Percentiles rank a stretch among this genome's conserved stretches.
Conservation (phyloP, 2,329 filamentous ascomycete genomes). For the Conoideocrella luteorostrata region DNA sequence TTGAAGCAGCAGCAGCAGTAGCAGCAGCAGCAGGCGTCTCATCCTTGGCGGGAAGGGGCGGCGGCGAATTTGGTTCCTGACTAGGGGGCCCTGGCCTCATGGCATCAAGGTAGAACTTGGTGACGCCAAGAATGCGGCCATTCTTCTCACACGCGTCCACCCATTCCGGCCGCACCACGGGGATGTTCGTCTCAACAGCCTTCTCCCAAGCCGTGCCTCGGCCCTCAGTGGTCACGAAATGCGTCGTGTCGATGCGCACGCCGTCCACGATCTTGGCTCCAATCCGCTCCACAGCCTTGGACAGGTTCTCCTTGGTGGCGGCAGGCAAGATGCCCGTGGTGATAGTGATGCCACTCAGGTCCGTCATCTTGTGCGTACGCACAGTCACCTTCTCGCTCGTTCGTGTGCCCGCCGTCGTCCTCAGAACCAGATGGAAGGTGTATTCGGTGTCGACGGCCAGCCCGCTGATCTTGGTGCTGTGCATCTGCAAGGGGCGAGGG, state of each 20-base stretch:
- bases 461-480: constrained; percentile 94
- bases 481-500: constrained; percentile 76
- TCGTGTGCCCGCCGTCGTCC: constrained; percentile 84
- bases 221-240: constrained; percentile 95
- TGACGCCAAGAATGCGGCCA: constrained; percentile 86
- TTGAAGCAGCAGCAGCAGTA: constrained; percentile 11
- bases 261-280: constrained; percentile 86
- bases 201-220: constrained; percentile 89
- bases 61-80: constrained; percentile 27
- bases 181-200: constrained; percentile 95
- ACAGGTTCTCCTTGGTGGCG: constrained; percentile 64
- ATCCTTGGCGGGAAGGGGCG: constrained; percentile 21
- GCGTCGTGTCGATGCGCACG: constrained; percentile 93
- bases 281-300: constrained; percentile 73
- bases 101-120: constrained; percentile 93
- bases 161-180: constrained; percentile 95
- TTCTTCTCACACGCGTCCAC: constrained; percentile 92
- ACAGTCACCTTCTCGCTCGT: constrained; percentile 77
- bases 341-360: constrained; percentile 90
- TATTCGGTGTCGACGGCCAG: constrained; percentile 96
- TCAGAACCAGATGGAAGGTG: constrained; percentile 84
- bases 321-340: constrained; percentile 81
- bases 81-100: constrained; percentile 39
- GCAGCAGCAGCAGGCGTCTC: constrained; percentile 20
- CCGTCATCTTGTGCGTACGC: constrained; percentile 97